Evolutionary conservation across 108 stramenopile genomes (phyloP), one percentile per base, ranked within the genome.

Genomic region (Discostella stelligeroides): DNA sequence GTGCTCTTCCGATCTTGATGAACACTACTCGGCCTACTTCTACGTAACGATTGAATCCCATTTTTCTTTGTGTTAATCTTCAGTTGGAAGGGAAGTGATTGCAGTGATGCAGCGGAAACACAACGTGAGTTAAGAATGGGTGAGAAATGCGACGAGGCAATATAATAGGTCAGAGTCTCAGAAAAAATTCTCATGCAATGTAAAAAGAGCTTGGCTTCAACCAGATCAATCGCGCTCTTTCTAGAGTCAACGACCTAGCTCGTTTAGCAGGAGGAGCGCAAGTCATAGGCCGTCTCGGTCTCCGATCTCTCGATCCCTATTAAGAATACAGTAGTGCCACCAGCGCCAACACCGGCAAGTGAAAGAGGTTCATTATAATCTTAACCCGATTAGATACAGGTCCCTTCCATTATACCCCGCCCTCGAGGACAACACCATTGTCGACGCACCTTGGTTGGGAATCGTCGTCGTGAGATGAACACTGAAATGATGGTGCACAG

Each of bases 21-120:
- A 99, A 86, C 75, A 91, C 95, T 48, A 99, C 92, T 49, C 99
- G 97, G 75, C 99, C 99, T 64, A 99, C 92, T 87, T 99, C 97
- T 43, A 98, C 98, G 84, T 92, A 98, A 69, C 97, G 90, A 39
- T 86, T 92, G 88, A 99, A 96, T 55, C 85, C 85, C 96, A 97
- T 97, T 84, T 63, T 75, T 23, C 18, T 42, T 9, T 34, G 18
- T 55, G 42, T 67, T 40, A 58, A 25, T 21, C 41, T n/a, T n/a
- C n/a, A n/a, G n/a, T n/a, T 68, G 15, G 14, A 29, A 43, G 42
- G 24, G 20, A 20, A 34, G 53, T 12, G 24, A 42, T 40, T 62
- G 40, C 18, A 45, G 20, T 42, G 40, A 3, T 46, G 37, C 1
- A 59, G 51, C 27, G 24, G 51, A 14, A 20, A 1, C 10, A 25